Evolutionary conservation across 2,329 filamentous ascomycete genomes (phyloP), one percentile per base, ranked within the genome.

Genomic region (Pseudogymnoascus sp.): DNA sequence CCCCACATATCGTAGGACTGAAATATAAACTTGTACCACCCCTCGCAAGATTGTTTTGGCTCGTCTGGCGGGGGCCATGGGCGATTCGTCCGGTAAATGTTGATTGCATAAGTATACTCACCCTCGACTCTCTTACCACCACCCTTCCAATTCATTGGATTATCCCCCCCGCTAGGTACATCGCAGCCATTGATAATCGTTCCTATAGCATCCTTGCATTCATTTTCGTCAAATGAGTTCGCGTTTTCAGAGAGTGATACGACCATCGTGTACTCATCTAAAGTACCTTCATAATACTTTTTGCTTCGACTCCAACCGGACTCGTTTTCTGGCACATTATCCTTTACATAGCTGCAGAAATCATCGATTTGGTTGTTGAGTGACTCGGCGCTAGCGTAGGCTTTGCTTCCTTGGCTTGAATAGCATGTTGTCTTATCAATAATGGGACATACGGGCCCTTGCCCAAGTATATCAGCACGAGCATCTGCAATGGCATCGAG

Each of bases 81-180:
- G 7, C 70, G 68, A 23, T 68, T 67, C 31, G 42, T 37, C 19
- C 65, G 44, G 37, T 62, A 66, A 46, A 66, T 56, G 62, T 66
- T 66, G 46, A 73, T 59, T 42, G 66, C 53, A 62, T 70, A 73
- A 13, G 69, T 71, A 65, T 70, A 68, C 44, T 69, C 64, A 38
- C 69, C 70, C 38, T 65, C 65, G 9, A 67, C 65, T 19, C 63
- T 70, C 59, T 64, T 65, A 21, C 71, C 70, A 44, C 71, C 71
- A 56, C 65, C 66, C 65, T 73, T 72, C 71, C 70, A 73, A 66
- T 74, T 72, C 66, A 74, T 66, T 19, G 70, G 69, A 65, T 72
- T 74, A 21, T 70, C 62, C 1, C 63, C 60, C 46, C 69, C 67
- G 53, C 67, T 26, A 23, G 60, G 60, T 9, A 62, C 59, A 56